These are phyloP conservation scores for Hypoxylon lienhwacheense DNA, from an alignment of 495 filamentous ascomycete species.

Conservation along the genomic window DNA sequence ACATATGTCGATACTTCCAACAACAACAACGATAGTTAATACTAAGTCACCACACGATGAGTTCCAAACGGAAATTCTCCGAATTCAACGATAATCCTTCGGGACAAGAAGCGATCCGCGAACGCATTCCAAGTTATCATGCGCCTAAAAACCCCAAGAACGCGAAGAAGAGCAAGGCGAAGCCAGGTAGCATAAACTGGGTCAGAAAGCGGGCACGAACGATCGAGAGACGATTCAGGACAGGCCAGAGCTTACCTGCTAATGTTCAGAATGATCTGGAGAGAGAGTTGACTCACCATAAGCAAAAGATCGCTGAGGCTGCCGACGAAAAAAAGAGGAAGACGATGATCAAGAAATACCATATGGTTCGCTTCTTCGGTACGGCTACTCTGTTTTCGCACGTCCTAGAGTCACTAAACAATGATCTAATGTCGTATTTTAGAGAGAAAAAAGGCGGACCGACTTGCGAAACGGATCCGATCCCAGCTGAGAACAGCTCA, in stretches of 20 bases:
- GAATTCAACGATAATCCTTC: conserved; percentile 34
- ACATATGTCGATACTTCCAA: no score
- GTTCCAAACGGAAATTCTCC: conserved; percentile 39
- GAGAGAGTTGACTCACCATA: conserved; percentile 74
- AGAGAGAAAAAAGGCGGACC: conserved; percentile 85
- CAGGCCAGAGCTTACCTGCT: conserved; percentile 64
- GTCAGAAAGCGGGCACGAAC: conserved; percentile 64
- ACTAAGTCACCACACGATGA: no score
- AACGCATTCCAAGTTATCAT: conserved; percentile 32
- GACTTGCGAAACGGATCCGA: conserved; percentile 65
- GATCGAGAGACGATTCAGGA: conserved; percentile 63
- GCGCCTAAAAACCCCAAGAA: conserved; percentile 38
- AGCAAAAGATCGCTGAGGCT: conserved; percentile 65
- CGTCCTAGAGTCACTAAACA: not conserved
- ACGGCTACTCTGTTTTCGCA: conserved; percentile 25
- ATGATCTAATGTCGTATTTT: conserved; percentile 2
- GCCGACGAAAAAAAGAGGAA: conserved; percentile 61
- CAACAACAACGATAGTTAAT: no score
- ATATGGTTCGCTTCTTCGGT: conserved; percentile 93
- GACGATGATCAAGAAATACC: conserved; percentile 82
- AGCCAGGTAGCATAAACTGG: conserved; percentile 42
- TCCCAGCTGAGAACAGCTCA: conserved; percentile 54
- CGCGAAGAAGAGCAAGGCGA: conserved; percentile 33
- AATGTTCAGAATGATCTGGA: conserved; percentile 75
- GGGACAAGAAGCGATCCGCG: conserved; percentile 17